These are phyloP conservation scores for Syncephalastrum sp. DNA, from an alignment of 371 early-diverging fungal genomes.

Conservation along the genomic window DNA sequence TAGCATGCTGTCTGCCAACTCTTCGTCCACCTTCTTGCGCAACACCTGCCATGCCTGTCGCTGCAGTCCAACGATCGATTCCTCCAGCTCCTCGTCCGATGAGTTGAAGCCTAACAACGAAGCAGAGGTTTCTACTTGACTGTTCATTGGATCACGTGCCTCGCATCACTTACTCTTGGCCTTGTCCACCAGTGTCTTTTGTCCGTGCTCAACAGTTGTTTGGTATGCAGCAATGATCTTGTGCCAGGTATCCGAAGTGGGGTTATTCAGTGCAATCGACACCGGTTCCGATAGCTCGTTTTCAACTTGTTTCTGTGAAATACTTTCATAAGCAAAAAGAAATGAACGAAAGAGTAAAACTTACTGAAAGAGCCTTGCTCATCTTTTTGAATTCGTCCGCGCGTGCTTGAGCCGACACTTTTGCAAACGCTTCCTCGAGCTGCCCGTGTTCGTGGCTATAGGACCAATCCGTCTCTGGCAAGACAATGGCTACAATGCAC, in stretches of 20 bases:
- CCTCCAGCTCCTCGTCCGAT: slow-evolving; percentile 48
- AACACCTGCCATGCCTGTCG: slow-evolving; percentile 75
- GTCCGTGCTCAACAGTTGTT: slow-evolving; percentile 50
- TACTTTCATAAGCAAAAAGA: not conserved
- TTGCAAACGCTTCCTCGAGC: slow-evolving; percentile 66
- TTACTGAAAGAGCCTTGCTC: slow-evolving; percentile 60
- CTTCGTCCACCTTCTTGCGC: slow-evolving; percentile 75
- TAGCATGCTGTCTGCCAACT: slow-evolving; percentile 77
- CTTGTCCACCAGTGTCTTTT: slow-evolving; percentile 29
- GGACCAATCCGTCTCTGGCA: slow-evolving; percentile 80
- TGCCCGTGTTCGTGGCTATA: slow-evolving; percentile 64
- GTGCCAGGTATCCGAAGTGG: slow-evolving; percentile 72
- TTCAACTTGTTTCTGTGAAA: slow-evolving; percentile 53
- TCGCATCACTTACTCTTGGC: slow-evolving; percentile 32
- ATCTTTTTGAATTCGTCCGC: slow-evolving; percentile 80
- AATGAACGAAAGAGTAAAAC: not conserved
- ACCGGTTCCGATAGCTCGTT: slow-evolving; percentile 70
- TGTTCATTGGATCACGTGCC: not conserved
- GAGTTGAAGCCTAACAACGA: slow-evolving; percentile 56
- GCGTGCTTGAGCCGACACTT: slow-evolving; percentile 65
- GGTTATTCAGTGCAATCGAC: slow-evolving; percentile 66
- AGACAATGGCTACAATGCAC: slow-evolving; percentile 33
- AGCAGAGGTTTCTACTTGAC: not conserved
- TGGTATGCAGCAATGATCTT: slow-evolving; percentile 60
- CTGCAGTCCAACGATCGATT: slow-evolving; percentile 50